Conservation (phyloP, 495 filamentous ascomycete species). For the Trichoderma reesei region DNA sequence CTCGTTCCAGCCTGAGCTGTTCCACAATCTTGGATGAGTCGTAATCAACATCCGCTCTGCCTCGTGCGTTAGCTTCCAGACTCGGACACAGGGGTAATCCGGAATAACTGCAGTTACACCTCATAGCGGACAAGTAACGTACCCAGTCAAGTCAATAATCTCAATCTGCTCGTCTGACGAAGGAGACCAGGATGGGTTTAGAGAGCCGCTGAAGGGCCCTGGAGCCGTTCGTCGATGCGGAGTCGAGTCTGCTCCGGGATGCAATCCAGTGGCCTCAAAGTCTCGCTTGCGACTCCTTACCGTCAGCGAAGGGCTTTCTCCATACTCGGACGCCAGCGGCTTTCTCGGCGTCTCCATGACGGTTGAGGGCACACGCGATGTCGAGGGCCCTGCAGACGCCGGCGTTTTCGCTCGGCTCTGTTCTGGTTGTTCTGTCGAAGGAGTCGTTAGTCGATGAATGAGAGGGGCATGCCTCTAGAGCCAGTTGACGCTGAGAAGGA, state of each 20-base stretch:
- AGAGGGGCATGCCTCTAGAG: neutral
- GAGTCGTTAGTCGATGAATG: neutral
- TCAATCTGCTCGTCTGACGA: constrained; percentile 10
- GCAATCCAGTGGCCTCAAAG: constrained; percentile 20
- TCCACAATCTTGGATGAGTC: neutral
- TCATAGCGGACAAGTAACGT: constrained; percentile 15
- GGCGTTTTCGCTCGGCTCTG: neutral
- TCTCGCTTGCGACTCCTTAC: constrained; percentile 26
- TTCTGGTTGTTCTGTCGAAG: neutral
- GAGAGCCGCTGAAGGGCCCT: constrained; percentile 11
- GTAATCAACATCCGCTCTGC: neutral
- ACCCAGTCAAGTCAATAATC: constrained; percentile 26
- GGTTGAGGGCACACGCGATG: neutral
- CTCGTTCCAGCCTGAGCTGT: neutral
- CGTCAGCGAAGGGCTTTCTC: neutral
- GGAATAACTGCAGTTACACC: neutral
- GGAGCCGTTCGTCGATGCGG: constrained; percentile 27
- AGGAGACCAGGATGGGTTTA: neutral
- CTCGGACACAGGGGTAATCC: neutral
- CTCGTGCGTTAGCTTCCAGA: neutral
- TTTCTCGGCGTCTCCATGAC: constrained; percentile 12
- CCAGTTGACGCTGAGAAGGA: neutral
- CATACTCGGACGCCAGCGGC: constrained; percentile 10
- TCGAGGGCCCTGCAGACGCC: neutral
- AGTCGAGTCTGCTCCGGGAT: constrained; percentile 11